A percentile compares a stretch with the other conserved stretches of the same genome.
These are phyloP conservation scores for Kodamaea sagamina DNA, from an alignment of 805 yeast species.

Conservation along the genomic window DNA sequence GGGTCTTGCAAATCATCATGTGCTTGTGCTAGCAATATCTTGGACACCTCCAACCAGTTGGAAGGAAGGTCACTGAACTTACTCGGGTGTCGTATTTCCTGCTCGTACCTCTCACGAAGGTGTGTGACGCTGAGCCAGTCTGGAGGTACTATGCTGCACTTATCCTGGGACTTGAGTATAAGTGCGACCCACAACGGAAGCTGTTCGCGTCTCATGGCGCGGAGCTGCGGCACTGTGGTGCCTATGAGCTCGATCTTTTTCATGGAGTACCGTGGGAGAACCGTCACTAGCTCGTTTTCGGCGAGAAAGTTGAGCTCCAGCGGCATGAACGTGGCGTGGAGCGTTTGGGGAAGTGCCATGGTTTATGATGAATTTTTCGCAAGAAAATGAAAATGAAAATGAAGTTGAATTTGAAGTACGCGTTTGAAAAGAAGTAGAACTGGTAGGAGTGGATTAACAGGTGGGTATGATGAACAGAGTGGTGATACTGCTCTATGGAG, in stretches of 20 bases:
- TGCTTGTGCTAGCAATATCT: slow-evolving; percentile 66
- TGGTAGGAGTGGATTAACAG: neutral
- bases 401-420: neutral
- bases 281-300: slow-evolving; percentile 71
- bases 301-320: slow-evolving; percentile 82
- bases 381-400: neutral
- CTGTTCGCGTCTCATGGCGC: slow-evolving; percentile 65
- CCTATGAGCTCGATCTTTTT: slow-evolving; percentile 66
- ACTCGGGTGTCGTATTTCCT: slow-evolving; percentile 58
- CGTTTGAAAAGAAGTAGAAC: neutral
- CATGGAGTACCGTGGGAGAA: slow-evolving; percentile 78
- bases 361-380: neutral
- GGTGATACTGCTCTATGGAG: too few species aligned
- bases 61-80: slow-evolving; percentile 75
- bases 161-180: slow-evolving; percentile 76
- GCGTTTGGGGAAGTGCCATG: slow-evolving; percentile 65
- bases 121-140: slow-evolving; percentile 67
- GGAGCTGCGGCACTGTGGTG: slow-evolving; percentile 54
- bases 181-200: slow-evolving; percentile 91
- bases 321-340: slow-evolving; percentile 63
- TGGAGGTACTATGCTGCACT: slow-evolving; percentile 85
- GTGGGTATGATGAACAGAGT: too few species aligned
- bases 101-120: slow-evolving; percentile 60
- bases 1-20: slow-evolving; percentile 78
- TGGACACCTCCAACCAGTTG: slow-evolving; percentile 85